A percentile compares a stretch with the other conserved stretches of the same genome.
Evolutionary conservation across 2,329 filamentous ascomycete genomes (phyloP).

Genomic region (Colletotrichum liaoningense): DNA sequence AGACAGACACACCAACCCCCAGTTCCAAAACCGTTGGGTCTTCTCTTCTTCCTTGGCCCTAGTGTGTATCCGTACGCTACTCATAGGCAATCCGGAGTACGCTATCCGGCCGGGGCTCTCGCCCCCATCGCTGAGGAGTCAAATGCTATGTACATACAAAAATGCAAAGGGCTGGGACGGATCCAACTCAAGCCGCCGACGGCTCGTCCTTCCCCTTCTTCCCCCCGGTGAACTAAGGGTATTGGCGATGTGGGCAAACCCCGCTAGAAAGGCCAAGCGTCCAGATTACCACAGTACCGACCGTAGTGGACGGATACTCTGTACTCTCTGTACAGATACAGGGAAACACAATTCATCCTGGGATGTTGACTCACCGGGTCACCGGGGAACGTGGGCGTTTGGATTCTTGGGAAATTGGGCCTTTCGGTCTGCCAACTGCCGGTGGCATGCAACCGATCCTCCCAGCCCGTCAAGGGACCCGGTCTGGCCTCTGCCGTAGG

Average conservation of each 20-base stretch:
- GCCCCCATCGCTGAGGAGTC: neutral
- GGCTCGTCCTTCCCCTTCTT: slow-evolving; percentile 14
- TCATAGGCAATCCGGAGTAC: neutral
- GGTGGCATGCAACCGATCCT: slow-evolving; percentile 1
- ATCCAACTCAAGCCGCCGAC: slow-evolving; percentile 9
- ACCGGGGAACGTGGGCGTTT: slow-evolving; percentile 1
- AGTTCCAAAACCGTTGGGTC: slow-evolving; percentile 11
- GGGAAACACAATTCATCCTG: neutral
- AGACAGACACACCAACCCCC: neutral
- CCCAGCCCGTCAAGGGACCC: slow-evolving; percentile 1
- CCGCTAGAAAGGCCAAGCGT: neutral
- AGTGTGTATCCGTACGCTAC: neutral
- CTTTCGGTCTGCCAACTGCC: slow-evolving; percentile 19
- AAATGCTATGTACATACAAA: neutral
- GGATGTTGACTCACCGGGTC: slow-evolving; percentile 30
- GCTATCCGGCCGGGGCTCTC: neutral
- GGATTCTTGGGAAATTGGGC: slow-evolving; percentile 16
- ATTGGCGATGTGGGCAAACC: neutral
- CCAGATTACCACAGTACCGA: neutral
- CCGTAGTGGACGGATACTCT: too few species aligned
- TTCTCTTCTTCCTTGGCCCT: neutral
- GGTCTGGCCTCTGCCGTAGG: neutral
- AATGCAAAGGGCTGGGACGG: neutral
- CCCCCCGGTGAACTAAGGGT: slow-evolving; percentile 15
- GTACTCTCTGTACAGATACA: neutral